These are phyloP conservation scores for Veloboletus limbatus DNA, from an alignment of 1,284 basidiomycete genomes.

Conservation along the genomic window DNA sequence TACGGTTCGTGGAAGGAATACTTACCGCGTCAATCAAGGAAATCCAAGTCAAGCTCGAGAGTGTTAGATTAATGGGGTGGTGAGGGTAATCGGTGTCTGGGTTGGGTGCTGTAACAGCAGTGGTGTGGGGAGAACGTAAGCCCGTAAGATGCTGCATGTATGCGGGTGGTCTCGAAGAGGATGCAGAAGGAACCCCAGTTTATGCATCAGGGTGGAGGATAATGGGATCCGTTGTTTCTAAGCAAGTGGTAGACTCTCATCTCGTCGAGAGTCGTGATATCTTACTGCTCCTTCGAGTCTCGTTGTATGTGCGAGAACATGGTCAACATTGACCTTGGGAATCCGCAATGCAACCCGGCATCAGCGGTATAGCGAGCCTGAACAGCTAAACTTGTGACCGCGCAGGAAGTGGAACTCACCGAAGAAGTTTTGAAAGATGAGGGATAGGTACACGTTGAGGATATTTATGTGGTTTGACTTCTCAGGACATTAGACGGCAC, in stretches of 20 bases:
- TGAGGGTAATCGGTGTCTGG: background rate
- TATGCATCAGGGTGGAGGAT: background rate
- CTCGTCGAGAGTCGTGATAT: background rate
- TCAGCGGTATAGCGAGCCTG: constrained; percentile 4
- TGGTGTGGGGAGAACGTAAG: background rate
- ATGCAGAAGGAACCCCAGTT: too few relatives aligned
- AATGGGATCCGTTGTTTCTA: background rate
- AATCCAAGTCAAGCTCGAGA: background rate
- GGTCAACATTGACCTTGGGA: background rate
- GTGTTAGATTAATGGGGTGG: background rate
- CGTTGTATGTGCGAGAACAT: background rate
- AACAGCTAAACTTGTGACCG: constrained; percentile 5
- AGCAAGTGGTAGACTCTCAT: background rate
- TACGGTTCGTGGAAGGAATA: background rate
- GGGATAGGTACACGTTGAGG: constrained; percentile 7
- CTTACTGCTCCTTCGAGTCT: background rate
- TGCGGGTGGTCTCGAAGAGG: constrained; percentile 1
- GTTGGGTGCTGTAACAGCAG: background rate
- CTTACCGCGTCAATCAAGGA: constrained; percentile 3
- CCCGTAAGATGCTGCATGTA: background rate
- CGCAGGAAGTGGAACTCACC: constrained; percentile 9
- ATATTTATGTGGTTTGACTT: constrained; percentile 18
- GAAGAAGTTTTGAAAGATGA: constrained; percentile 11
- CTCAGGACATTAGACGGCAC: constrained; percentile 6
- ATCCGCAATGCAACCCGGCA: constrained; percentile 4